phyloP scores from a whole-genome alignment of 2,329 filamentous ascomycete genomes.

The Neonectria faginata region DNA sequence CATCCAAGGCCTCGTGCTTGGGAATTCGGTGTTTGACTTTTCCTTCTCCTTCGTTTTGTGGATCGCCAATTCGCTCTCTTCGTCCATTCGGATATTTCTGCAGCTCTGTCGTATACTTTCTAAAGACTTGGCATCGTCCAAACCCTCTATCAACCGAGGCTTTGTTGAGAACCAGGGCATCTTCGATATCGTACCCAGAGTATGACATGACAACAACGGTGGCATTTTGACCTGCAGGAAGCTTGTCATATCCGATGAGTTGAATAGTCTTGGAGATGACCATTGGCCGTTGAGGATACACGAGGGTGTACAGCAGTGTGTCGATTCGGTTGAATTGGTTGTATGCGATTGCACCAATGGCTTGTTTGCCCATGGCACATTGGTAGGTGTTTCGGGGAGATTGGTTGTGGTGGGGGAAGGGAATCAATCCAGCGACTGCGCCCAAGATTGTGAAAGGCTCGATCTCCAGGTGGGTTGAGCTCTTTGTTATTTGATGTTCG shows the following conservation, averaged over 20 bases:
- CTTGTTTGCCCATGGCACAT: slow-evolving; percentile 99
- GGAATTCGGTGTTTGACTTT: slow-evolving; percentile 71
- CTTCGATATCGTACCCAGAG: slow-evolving; percentile 99
- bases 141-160: slow-evolving; percentile 95
- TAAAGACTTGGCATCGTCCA: slow-evolving; percentile 96
- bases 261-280: slow-evolving; percentile 98
- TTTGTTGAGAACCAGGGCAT: slow-evolving; percentile 96
- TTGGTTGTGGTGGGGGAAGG: slow-evolving; percentile 98
- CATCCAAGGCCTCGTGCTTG: slow-evolving; percentile 80
- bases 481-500: slow-evolving; percentile 83
- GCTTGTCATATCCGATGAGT: slow-evolving; percentile 95
- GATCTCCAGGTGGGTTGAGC: slow-evolving; percentile 95
- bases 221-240: slow-evolving; percentile 96
- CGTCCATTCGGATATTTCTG: slow-evolving; percentile 90
- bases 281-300: slow-evolving; percentile 97
- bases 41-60: slow-evolving; percentile 66
- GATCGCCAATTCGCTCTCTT: slow-evolving; percentile 73
- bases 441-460: slow-evolving; percentile 97
- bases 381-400: slow-evolving; percentile 99
- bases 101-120: slow-evolving; percentile 88
- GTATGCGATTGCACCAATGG: slow-evolving; percentile 96
- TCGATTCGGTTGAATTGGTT: slow-evolving; percentile 99
- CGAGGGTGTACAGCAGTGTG: slow-evolving; percentile 93
- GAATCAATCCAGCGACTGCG: slow-evolving; percentile 94
- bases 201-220: slow-evolving; percentile 99